Base-by-base conservation (phyloP, 129 eudicot genomes). In the Arctium minus region DNA sequence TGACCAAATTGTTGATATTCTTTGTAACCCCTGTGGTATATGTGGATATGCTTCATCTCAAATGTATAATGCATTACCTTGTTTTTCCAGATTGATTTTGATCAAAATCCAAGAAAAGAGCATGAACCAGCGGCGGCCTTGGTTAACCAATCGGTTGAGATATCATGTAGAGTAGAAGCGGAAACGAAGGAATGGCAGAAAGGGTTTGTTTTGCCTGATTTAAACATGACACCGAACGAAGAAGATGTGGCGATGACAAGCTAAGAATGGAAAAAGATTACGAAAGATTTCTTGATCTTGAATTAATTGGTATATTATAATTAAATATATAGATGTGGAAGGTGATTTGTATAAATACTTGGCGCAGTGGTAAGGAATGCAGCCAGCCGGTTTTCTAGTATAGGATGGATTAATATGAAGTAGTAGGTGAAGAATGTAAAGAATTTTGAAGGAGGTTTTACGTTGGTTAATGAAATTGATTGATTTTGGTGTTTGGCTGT, bases 161-260 rank as follows among this genome's bases (percentile, higher is more conserved):
- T n/a, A 60, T 80, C 78, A 10, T 44, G 84, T 46, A 38, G 74
- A 78, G 77, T 74, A 76, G 62, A 79, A 30, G 77, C 74, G 44
- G 80, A 81, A 67, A 29, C 17, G 11, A 78, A 78, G 38, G 72
- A 71, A 40, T 42, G 22, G 9, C 71, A 79, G 30, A 75, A 84
- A 60, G 77, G 89, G 60, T 92, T 89, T 42, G 73, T 80, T 70
- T 60, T 92, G 29, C 97, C 97, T 5, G 97, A 92, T 83, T 79
- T 92, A 62, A 92, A 92, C 70, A 92, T 84, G 91, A 27, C 38
- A 12, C 90, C 93, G 0, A 38, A 36, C 0, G 94, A 92, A 2
- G 92, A 90, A 13, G 91, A 90, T 30, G 9, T 42, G 15, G 78
- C 67, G 46, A 62, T 78, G 64, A 76, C 77, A 83, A 84, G 82